A percentile compares a stretch with the other conserved stretches of the same genome.
Evolutionary conservation across 2,329 filamentous ascomycete species (phyloP).

Genomic region (Pseudogymnoascus sp.): DNA sequence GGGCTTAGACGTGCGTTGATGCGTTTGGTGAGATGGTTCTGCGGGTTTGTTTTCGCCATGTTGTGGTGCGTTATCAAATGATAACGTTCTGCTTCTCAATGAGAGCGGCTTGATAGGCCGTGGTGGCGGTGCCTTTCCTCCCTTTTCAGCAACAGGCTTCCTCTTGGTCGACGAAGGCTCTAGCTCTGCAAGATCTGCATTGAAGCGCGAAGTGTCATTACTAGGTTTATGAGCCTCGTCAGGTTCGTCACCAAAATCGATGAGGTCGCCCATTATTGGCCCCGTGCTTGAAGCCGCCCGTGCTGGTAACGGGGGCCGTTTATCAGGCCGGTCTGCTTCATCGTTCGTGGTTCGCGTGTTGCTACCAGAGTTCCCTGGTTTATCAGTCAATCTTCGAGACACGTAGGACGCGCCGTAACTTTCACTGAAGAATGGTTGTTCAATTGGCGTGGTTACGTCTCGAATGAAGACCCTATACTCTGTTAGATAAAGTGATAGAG

Average conservation of each 20-base stretch:
- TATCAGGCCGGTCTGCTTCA: constrained; percentile 14
- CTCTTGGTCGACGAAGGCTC: constrained; percentile 28
- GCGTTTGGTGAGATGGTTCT: constrained; percentile 28
- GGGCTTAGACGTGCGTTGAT: constrained; percentile 16
- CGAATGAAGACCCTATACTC: constrained; percentile 67
- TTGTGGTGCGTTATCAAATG: constrained; percentile 28
- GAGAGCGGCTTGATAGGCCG: constrained; percentile 52
- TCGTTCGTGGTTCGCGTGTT: constrained; percentile 10
- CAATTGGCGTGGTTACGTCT: constrained; percentile 79
- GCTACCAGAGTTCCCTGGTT: constrained; percentile 12
- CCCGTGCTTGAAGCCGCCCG: constrained; percentile 27
- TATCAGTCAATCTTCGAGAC: constrained; percentile 17
- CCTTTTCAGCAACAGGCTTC: constrained; percentile 19
- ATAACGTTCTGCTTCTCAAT: constrained; percentile 37
- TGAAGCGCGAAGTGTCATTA: constrained; percentile 23
- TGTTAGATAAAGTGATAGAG: background rate
- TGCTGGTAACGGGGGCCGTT: constrained; percentile 23
- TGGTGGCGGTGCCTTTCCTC: constrained; percentile 38
- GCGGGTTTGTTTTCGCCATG: constrained; percentile 35
- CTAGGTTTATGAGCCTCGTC: constrained; percentile 33
- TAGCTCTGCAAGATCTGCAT: constrained; percentile 21
- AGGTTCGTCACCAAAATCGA: constrained; percentile 53
- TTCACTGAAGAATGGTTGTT: constrained; percentile 67
- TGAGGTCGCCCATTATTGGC: constrained; percentile 46
- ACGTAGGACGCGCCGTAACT: constrained; percentile 29